These are phyloP conservation scores for Apiospora sp. DNA, from an alignment of 2,329 filamentous ascomycete species.

Conservation along the genomic window DNA sequence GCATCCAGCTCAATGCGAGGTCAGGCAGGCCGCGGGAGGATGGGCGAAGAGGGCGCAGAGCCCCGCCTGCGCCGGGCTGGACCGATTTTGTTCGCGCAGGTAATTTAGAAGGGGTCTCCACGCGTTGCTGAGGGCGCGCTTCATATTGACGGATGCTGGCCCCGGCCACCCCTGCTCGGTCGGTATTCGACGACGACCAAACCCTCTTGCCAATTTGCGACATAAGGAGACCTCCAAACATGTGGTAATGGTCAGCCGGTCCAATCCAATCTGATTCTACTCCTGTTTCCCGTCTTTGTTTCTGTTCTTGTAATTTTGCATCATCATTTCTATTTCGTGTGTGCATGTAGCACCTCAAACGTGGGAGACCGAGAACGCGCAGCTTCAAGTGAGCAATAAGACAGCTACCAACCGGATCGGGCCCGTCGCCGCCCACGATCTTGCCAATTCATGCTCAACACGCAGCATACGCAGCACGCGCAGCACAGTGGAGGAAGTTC, in stretches of 20 bases:
- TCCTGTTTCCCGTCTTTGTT: background rate
- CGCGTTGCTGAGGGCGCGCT: constrained; percentile 24
- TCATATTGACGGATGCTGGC: background rate
- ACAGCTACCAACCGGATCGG: background rate
- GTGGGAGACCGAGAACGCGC: background rate
- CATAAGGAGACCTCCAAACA: background rate
- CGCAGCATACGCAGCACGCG: constrained; percentile 9
- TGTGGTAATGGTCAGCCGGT: background rate
- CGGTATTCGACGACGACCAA: background rate
- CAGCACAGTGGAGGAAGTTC: constrained; percentile 16
- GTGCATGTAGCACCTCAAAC: background rate
- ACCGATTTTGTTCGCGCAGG: background rate
- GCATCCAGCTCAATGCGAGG: background rate
- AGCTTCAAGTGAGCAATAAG: constrained; percentile 11
- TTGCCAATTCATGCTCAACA: constrained; percentile 16
- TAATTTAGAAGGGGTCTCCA: constrained; percentile 8
- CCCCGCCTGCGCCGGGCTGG: background rate
- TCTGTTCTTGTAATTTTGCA: background rate
- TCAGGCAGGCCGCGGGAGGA: background rate
- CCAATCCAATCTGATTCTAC: background rate
- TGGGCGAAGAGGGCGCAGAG: background rate
- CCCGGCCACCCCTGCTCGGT: constrained; percentile 2
- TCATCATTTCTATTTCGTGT: background rate
- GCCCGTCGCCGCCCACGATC: constrained; percentile 19
- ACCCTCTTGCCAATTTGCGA: constrained; percentile 8